Base-by-base conservation (phyloP, 2,329 filamentous ascomycete species). In the Cordyceps javanica region DNA sequence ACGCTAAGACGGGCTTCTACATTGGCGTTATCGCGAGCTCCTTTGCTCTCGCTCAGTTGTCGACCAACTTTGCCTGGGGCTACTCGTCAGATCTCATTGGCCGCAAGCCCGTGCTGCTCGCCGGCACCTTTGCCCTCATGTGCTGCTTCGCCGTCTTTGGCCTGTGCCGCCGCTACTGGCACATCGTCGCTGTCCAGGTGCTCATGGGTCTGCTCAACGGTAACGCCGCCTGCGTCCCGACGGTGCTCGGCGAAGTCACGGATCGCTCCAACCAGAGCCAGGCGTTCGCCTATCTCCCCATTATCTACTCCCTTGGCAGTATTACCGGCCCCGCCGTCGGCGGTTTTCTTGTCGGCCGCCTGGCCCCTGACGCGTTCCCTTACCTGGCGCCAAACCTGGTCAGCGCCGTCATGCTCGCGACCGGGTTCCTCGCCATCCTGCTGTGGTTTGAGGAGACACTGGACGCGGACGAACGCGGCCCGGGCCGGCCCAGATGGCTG, bases 311-410 rank as follows among this genome's bases (percentile, higher is more conserved):
- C 4, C 78, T 99, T 34, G 94, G 94, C 19, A 90, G 90, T 44
- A 96, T 99, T 60, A 94, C 92, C 0, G 94, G 94, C 0, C 94
- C 94, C 0, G 85, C 95, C 1, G 74, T 97, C n/a, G 94, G 94
- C 14, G 94, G 94, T 0, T 70, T 97, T 41, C 73, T 97, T 56
- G 89, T 96, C 0, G 82, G 86, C 45, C 79, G 78, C 48, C 68
- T 83, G n/a, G 68, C 80, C 28, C 69, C 71, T 2, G 82, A 82
- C 49, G 77, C 78, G 1, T 93, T 90, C 69, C 94, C 94, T 0
- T 99, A 95, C 65, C 77, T 97, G 4, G 80, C 83, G 0, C 93
- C 94, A 0, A 99, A 97, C 64, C 68, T 97, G 0, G 76, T 94
- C 23, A 86, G 88, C 0, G 90, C 91, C 0, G 78, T 73, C 0